phyloP scores from a whole-genome alignment of 805 yeast species.

The Candida vaughaniae region DNA sequence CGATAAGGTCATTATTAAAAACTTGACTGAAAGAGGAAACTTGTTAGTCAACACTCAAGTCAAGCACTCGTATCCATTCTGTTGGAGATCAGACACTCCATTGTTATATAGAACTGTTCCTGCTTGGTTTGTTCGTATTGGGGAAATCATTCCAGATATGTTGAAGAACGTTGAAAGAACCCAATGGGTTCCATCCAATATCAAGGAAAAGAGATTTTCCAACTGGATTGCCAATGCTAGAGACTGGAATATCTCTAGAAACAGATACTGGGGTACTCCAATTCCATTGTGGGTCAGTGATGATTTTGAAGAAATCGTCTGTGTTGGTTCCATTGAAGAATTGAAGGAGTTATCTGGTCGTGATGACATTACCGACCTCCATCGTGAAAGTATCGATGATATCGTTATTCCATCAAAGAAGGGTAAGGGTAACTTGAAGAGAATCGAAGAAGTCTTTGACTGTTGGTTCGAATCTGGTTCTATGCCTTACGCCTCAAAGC shows the following conservation, averaged over 20 bases:
- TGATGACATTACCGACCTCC: constrained; percentile 79
- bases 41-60: constrained; percentile 77
- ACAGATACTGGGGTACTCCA: constrained; percentile 99
- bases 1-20: constrained; percentile 84
- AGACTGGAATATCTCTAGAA: constrained; percentile 98
- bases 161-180: constrained; percentile 80
- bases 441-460: constrained; percentile 97
- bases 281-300: constrained; percentile 97
- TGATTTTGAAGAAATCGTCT: constrained; percentile 87
- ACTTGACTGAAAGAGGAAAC: constrained; percentile 74
- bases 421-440: constrained; percentile 84
- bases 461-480: constrained; percentile 99
- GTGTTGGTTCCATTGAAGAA: constrained; percentile 89
- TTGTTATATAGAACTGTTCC: constrained; percentile 95
- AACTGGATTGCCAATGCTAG: constrained; percentile 99
- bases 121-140: constrained; percentile 95
- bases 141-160: constrained; percentile 86
- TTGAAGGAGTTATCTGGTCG: constrained; percentile 82
- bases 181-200: constrained; percentile 89
- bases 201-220: constrained; percentile 92
- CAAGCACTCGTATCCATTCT: constrained; percentile 96
- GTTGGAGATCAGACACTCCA: constrained; percentile 99
- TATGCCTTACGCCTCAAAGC: constrained; percentile 97
- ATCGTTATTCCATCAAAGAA: constrained; percentile 88
- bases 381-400: constrained; percentile 88